Base-by-base conservation (phyloP, 2,329 filamentous ascomycete species). In the Alternaria longipes region DNA sequence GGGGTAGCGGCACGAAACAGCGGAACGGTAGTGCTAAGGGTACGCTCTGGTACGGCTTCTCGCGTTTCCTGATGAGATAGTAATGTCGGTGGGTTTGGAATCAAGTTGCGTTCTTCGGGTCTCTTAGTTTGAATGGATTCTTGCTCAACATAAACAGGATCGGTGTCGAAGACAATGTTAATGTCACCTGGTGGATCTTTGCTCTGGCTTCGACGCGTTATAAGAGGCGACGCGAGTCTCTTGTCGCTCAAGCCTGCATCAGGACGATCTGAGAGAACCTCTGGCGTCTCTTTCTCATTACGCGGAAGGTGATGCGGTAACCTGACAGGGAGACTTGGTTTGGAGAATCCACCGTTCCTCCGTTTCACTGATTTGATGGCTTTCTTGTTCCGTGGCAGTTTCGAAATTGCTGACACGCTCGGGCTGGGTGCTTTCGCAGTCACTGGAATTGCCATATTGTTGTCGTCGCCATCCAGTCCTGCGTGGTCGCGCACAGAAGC, bases 321-420 rank as follows among this genome's bases (percentile, higher is more conserved):
- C 42, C 20, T 51, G 32, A 52, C 22, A 18, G n/a, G 55, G 9
- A 45, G 34, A 34, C 28, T 18, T 49, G 54, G 3, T 34, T 34
- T 38, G 44, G 50, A 26, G 22, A n/a, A 7, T 30, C 18, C 36
- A 47, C 41, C 45, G 36, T 41, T 47, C 3, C 40, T 40, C 44
- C 47, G 30, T 32, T 34, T 60, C 4, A 50, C 54, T 20, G 62
- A 53, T 52, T 64, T 62, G 41, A 64, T 55, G 22, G 51, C 62
- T 45, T 44, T 56, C n/a, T 49, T 22, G 26, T 55, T 62, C n/a
- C 44, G 36, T 18, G 26, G 46, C 28, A 30, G 7, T 42, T 24
- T 47, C 26, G 36, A 16, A 14, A 38, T 24, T 11, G 47, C 49
- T 22, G 54, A n/a, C 54, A 36, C 38, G 20, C 22, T 24, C n/a